Evolutionary conservation across 495 filamentous ascomycete genomes (phyloP).

Genomic region (Penicillium arizonense): DNA sequence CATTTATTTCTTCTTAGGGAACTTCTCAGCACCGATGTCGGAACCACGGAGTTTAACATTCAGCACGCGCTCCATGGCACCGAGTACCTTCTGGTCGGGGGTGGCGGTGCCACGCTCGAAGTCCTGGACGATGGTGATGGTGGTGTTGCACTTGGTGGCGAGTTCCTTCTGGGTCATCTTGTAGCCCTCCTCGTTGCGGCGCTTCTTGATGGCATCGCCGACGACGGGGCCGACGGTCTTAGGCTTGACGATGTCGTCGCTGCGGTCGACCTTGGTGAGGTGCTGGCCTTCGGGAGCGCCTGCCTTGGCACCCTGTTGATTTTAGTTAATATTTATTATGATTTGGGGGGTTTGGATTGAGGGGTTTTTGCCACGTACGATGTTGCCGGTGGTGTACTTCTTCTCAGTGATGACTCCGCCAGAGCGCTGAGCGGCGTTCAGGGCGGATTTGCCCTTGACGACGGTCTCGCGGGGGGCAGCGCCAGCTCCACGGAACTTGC

Average conservation of each 20-base stretch:
- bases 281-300: constrained; percentile 81
- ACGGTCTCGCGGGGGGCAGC: constrained; percentile 74
- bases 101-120: constrained; percentile 80
- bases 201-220: constrained; percentile 75
- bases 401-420: constrained; percentile 89
- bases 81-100: constrained; percentile 82
- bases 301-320: constrained; percentile 51
- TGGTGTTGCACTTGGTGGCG: constrained; percentile 90
- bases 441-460: constrained; percentile 77
- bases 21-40: constrained; percentile 75
- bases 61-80: constrained; percentile 77
- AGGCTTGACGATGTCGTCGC: constrained; percentile 96
- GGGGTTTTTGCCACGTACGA: constrained; percentile 56
- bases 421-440: constrained; percentile 85
- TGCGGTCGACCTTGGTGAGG: constrained; percentile 96
- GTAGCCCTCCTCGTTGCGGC: constrained; percentile 66
- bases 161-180: constrained; percentile 98
- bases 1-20: constrained; percentile 65
- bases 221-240: constrained; percentile 82
- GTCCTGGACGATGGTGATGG: constrained; percentile 72
- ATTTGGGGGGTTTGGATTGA: background rate
- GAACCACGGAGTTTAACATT: constrained; percentile 79
- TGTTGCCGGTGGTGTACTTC: constrained; percentile 76
- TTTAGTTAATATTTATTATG: constrained; percentile 2
- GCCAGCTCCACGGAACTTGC: constrained; percentile 62